Conservation (phyloP, 2,329 filamentous ascomycete species). For the Ploettnerulaceae sp. region DNA sequence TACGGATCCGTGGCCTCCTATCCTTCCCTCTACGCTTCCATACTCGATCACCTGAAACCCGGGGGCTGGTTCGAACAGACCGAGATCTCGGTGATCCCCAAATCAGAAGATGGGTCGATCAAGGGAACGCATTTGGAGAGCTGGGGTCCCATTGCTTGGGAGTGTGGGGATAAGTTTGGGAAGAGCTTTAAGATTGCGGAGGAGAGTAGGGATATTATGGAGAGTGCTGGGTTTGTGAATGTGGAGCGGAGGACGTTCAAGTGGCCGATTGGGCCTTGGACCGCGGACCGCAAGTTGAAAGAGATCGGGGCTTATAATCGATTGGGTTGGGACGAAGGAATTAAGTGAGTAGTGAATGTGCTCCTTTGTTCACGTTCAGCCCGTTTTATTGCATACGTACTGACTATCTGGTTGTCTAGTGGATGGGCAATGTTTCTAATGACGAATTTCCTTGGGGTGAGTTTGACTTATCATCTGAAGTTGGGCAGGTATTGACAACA, state of each 20-base stretch:
- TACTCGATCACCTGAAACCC: constrained; percentile 12
- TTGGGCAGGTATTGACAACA: neutral
- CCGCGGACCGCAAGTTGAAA: constrained; percentile 26
- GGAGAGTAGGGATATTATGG: constrained; percentile 13
- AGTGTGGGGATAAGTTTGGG: constrained; percentile 36
- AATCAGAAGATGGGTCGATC: constrained; percentile 14
- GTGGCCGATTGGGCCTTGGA: constrained; percentile 33
- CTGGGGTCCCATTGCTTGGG: constrained; percentile 39
- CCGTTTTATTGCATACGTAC: neutral
- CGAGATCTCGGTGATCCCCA: constrained; percentile 36
- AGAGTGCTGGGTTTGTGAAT: constrained; percentile 28
- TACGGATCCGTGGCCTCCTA: constrained; percentile 14
- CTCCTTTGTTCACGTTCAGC: neutral
- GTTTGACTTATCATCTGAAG: neutral
- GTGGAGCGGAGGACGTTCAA: constrained; percentile 23
- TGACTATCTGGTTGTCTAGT: neutral
- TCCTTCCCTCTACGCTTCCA: constrained; percentile 6
- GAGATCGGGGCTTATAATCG: constrained; percentile 21
- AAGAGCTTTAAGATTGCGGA: constrained; percentile 35
- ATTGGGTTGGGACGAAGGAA: constrained; percentile 13
- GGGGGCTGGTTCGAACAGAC: constrained; percentile 31
- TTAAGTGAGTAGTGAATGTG: constrained; percentile 1
- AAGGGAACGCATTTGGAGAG: constrained; percentile 32
- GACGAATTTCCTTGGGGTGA: constrained; percentile 16
- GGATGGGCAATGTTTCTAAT: constrained; percentile 17